Evolutionary conservation across 768 basidiomycete species (phyloP), one percentile per base, ranked within the genome.

Genomic region (Artomyces pyxidatus): DNA sequence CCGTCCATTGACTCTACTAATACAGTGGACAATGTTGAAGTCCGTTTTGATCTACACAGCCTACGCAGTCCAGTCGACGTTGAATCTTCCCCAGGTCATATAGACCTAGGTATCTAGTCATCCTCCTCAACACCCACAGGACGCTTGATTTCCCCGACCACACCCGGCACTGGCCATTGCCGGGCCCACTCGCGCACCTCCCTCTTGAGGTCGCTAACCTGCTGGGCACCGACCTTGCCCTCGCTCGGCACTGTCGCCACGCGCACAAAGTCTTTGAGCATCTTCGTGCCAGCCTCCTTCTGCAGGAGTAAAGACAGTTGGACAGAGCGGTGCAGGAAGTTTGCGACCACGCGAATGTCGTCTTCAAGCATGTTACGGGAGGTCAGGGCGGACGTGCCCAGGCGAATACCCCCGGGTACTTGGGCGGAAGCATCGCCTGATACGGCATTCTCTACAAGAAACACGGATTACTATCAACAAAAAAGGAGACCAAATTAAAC

Each of bases 351-450:
- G 65, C 86, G 84, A 68, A 96, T 81, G 66, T 97, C 93, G 19
- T 71, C 75, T 67, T 95, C 90, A 46, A 68, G 69, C 92, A 99
- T 92, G 69, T 94, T 75, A 58, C 95, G 90, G 43, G 93, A 96
- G 4, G 96, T 98, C 30, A 99, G 68, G 10, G 95, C 92, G 21
- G 93, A 83, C 28, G 91, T 91, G 52, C 96, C 96, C 57, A 99
- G 80, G 56, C 96, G 91, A 63, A 99, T 94, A 57, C 96, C 96
- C 58, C 95, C 96, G 40, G 95, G 95, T 1, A 87, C 88, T 65
- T 92, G 89, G 0, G 95, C 96, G 44, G 91, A 95, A 37, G 85
- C 85, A 67, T 97, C 95, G 58, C 94, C 95, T 26, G 92, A 93
- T 42, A 98, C 95, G 41, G 94, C 91, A 68, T 98, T 98, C 72